Base-by-base conservation (phyloP, 441 rosid genomes). In the Hura crepitans region DNA sequence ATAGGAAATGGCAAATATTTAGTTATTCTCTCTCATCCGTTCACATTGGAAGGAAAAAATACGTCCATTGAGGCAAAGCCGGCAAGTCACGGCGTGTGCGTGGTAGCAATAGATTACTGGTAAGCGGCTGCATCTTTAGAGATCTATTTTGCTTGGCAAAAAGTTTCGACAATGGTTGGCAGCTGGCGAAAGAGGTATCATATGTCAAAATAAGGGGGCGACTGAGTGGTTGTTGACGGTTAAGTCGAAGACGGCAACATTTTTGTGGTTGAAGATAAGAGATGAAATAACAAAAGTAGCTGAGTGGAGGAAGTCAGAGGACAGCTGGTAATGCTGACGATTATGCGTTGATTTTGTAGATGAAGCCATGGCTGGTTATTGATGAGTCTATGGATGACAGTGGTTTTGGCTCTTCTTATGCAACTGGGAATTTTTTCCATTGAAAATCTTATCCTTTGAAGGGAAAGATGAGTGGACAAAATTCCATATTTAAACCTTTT, bases 261-360 rank as follows among this genome's bases (percentile, higher is more conserved):
- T 58, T n/a, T 79, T 81, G 66, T 72, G 78, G 53, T 72, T 59
- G 45, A 86, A 23, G 75, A 84, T 50, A 61, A 86, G 75, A 23
- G 90, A 81, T 18, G 81, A 69, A 71, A 88, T 47, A 10, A 84
- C 74, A 3, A 81, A 13, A 22, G 86, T 69, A 42, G 83, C 71
- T 37, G 81, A 53, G 69, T 85, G 83, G 83, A 88, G 49, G 77
- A 84, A 68, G 39, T 77, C 83, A 58, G 82, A 47, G 74, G 75
- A 68, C 68, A 66, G 50, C 70, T 61, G 73, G 70, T 56, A 72
- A 60, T 58, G 73, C 68, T 53, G 74, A 60, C 71, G 81, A 37
- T 76, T 76, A 64, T 43, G 71, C 31, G 74, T 59, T 28, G 81
- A 74, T 39, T 88, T 85, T 39, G 83, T 60, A 57, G 86, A 59